Evolutionary conservation across 176 grass and related monocot species (phyloP).

Genomic region (Lolium multiflorum): DNA sequence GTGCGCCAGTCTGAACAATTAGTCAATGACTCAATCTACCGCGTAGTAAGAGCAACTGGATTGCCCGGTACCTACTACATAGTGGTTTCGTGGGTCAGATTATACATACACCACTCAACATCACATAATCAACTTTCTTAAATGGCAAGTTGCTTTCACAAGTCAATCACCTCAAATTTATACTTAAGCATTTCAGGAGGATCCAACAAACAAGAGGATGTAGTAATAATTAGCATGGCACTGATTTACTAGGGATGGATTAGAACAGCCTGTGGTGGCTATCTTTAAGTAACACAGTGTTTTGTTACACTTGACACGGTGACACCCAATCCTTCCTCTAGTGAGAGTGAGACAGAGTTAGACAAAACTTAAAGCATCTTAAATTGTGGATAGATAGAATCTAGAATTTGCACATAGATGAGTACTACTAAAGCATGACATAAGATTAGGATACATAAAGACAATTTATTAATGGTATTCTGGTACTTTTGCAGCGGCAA

Average conservation of each 20-base stretch:
- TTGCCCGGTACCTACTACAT: neutral
- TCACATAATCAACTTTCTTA: constrained; percentile 17
- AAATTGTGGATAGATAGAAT: constrained; percentile 12
- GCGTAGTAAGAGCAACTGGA: neutral
- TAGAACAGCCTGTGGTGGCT: neutral
- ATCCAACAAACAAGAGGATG: neutral
- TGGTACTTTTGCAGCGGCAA: constrained; percentile 44
- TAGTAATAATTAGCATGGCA: constrained; percentile 8
- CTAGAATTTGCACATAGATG: neutral
- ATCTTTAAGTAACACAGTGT: constrained; percentile 1
- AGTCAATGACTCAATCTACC: neutral
- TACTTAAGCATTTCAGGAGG: neutral
- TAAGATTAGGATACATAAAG: constrained; percentile 29
- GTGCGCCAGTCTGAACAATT: neutral
- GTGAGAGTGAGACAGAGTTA: constrained; percentile 23
- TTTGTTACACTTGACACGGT: neutral
- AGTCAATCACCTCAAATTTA: neutral
- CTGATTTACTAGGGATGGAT: neutral
- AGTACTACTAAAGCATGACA: constrained; percentile 14
- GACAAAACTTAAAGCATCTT: constrained; percentile 10
- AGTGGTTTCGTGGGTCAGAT: neutral
- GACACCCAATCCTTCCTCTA: constrained; percentile 3
- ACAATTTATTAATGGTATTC: constrained; percentile 18
- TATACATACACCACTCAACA: neutral
- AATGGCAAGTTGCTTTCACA: constrained; percentile 28